A percentile compares a stretch with the other conserved stretches of the same genome.
Conservation (phyloP, 2,329 filamentous ascomycete genomes). For the Claviceps digitariae region DNA sequence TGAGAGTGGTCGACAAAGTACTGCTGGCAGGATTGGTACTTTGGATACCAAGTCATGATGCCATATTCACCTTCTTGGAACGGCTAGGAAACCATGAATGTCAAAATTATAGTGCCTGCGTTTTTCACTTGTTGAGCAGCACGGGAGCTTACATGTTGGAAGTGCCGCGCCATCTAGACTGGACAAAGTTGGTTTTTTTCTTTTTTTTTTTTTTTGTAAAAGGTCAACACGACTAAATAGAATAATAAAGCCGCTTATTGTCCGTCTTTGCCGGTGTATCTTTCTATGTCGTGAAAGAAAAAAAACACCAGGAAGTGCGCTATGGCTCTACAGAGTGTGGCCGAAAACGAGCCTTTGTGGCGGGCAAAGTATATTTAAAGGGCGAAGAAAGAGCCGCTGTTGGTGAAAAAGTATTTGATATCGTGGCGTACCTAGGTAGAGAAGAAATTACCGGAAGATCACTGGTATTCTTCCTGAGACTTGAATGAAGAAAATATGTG, state of each 20-base stretch:
- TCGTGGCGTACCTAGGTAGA: background rate
- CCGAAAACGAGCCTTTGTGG: background rate
- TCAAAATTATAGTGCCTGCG: background rate
- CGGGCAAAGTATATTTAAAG: background rate
- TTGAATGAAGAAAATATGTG: background rate
- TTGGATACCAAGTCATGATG: slow-evolving; percentile 86
- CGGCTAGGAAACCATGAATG: slow-evolving; percentile 14
- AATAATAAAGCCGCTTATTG: background rate
- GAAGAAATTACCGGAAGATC: background rate
- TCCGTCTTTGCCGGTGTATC: background rate
- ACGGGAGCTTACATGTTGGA: slow-evolving; percentile 9
- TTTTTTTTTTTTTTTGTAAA: no score
- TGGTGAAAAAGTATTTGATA: background rate
- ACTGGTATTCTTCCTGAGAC: background rate
- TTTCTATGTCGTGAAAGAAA: background rate
- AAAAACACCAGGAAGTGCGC: background rate
- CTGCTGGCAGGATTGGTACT: slow-evolving; percentile 76
- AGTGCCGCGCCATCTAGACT: slow-evolving; percentile 9
- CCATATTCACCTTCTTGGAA: slow-evolving; percentile 47
- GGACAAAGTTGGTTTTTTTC: no score
- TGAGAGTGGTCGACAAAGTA: slow-evolving; percentile 92
- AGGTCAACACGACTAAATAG: no score
- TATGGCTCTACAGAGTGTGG: background rate
- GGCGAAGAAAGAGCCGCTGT: background rate
- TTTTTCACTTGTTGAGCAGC: background rate